phyloP scores from a whole-genome alignment of 2,329 filamentous ascomycete genomes.

The Fusarium tanahbumbuense region DNA sequence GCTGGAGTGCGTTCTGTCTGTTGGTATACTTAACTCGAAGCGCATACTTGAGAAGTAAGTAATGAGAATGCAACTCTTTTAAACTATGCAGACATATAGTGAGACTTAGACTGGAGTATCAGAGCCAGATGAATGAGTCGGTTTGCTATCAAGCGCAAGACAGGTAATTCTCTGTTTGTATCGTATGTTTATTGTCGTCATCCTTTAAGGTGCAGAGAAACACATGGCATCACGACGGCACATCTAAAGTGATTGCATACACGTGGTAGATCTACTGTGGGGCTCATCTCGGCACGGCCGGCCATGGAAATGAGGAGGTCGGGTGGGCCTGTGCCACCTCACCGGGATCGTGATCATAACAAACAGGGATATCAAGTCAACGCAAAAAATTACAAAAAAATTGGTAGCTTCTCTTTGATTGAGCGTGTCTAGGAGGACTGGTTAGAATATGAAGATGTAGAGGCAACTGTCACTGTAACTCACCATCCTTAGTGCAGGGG shows the following conservation, averaged over 20 bases:
- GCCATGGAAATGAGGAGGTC: not conserved
- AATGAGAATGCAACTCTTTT: not conserved
- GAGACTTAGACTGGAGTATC: not conserved
- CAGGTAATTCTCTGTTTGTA: not conserved
- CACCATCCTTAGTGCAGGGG: slow-evolving; percentile 88
- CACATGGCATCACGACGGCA: not conserved
- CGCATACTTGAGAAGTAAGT: not conserved
- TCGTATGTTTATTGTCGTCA: not conserved
- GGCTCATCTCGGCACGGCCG: not conserved
- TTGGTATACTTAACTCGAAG: not conserved
- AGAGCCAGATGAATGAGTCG: not conserved
- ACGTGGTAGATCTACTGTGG: not conserved
- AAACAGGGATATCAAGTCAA: not conserved
- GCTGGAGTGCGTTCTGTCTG: not conserved
- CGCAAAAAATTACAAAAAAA: slow-evolving; percentile 16
- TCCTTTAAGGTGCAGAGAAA: not conserved
- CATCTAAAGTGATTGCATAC: not conserved
- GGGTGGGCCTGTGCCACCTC: not conserved
- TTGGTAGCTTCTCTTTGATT: slow-evolving; percentile 35
- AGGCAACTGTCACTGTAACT: too few species aligned
- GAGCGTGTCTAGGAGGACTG: slow-evolving; percentile 9
- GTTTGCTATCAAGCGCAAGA: not conserved
- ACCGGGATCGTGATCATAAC: not conserved
- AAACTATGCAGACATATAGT: not conserved
- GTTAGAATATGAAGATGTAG: too few species aligned